phyloP scores from a whole-genome alignment of 257 asterid genomes.

The Linaria vulgaris region DNA sequence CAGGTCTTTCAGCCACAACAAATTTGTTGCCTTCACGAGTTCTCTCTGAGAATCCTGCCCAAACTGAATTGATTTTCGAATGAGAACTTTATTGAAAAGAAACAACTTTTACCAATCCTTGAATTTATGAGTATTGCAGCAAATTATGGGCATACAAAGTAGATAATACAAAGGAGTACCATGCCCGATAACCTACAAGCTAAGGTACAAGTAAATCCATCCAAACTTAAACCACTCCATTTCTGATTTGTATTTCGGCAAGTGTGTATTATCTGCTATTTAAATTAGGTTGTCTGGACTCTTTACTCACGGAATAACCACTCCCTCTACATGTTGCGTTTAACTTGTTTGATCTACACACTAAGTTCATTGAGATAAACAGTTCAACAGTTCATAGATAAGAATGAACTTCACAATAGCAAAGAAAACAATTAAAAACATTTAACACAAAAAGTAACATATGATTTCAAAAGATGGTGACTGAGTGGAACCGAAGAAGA shows the following conservation, averaged over 20 bases:
- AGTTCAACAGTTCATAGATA: no score
- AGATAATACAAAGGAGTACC: background rate
- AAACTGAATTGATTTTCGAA: constrained; percentile 46
- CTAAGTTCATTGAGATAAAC: constrained; percentile 1
- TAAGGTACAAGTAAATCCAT: background rate
- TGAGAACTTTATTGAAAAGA: background rate
- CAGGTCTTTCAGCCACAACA: constrained; percentile 76
- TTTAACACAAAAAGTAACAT: no score
- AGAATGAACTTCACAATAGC: no score
- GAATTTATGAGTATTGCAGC: background rate
- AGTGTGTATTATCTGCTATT: no score
- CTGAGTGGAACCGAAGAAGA: no score
- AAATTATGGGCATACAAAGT: background rate
- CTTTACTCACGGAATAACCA: background rate
- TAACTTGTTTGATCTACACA: no score
- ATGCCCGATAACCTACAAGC: background rate
- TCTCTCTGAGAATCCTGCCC: constrained; percentile 98
- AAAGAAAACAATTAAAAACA: no score
- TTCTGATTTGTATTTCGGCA: no score
- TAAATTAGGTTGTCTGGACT: background rate
- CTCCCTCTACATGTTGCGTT: no score
- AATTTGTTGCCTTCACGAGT: constrained; percentile 90
- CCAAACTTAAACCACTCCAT: background rate
- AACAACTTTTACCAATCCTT: background rate
- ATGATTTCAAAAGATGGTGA: no score